A percentile compares a stretch with the other conserved stretches of the same genome.
phyloP scores from a whole-genome alignment of 352 stramenopile species.

The Thalassiosira mediterranea region DNA sequence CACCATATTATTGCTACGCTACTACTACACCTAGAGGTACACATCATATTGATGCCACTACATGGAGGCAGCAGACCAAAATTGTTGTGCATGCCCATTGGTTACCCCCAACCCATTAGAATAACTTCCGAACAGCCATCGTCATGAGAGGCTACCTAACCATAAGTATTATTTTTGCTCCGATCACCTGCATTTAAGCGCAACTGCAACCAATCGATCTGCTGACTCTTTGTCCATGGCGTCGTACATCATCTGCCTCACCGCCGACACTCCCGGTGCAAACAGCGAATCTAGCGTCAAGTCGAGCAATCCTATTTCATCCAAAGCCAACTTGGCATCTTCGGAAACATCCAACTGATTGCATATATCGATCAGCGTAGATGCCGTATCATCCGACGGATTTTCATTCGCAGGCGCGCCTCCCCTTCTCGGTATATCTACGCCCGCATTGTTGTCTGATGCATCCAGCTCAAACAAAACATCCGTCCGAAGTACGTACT shows the following conservation, averaged over 20 bases:
- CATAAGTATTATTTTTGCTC: too few species aligned
- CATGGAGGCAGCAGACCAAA: too few species aligned
- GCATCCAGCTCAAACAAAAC: slow-evolving; percentile 60
- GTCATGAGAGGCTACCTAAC: too few species aligned
- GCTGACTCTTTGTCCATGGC: slow-evolving; percentile 50
- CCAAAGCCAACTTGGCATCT: slow-evolving; percentile 13
- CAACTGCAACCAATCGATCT: slow-evolving; percentile 55
- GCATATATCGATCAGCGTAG: slow-evolving; percentile 44
- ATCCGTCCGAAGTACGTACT: slow-evolving; percentile 75
- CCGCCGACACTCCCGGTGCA: slow-evolving; percentile 27
- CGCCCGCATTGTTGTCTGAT: slow-evolving; percentile 9
- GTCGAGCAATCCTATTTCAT: slow-evolving; percentile 46
- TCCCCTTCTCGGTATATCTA: slow-evolving; percentile 22
- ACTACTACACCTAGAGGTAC: too few species aligned
- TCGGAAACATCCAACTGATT: slow-evolving; percentile 29
- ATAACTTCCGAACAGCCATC: too few species aligned
- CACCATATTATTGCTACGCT: too few species aligned
- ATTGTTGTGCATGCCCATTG: too few species aligned
- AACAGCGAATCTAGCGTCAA: slow-evolving; percentile 40
- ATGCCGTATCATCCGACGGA: slow-evolving; percentile 5
- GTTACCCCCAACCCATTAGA: too few species aligned
- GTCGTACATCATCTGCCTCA: slow-evolving; percentile 41
- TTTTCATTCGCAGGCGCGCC: background rate
- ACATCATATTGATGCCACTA: too few species aligned
- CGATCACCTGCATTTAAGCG: slow-evolving; percentile 21